These are phyloP conservation scores for Fusarium musae DNA, from an alignment of 2,329 filamentous ascomycete genomes.

Conservation along the genomic window DNA sequence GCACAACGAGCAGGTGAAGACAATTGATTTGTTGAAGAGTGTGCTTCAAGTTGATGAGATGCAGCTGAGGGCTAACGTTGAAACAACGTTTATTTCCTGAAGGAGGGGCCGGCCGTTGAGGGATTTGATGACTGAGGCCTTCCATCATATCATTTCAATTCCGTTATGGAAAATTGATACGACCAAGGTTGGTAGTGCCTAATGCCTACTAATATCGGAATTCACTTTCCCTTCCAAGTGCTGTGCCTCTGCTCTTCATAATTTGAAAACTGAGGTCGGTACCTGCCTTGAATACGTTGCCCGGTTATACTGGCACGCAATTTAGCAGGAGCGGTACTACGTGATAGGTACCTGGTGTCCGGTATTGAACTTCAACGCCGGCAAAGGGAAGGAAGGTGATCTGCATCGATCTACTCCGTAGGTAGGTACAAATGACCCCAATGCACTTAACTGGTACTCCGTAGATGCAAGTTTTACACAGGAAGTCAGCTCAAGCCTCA, in stretches of 20 bases:
- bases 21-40: constrained; percentile 33
- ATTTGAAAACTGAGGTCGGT: too few species aligned
- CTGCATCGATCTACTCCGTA: not conserved
- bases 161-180: not conserved
- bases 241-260: not conserved
- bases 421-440: not conserved
- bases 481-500: not conserved
- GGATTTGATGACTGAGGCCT: constrained; percentile 19
- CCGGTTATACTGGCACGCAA: not conserved
- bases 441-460: not conserved
- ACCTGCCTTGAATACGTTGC: not conserved
- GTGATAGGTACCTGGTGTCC: not conserved
- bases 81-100: constrained; percentile 25
- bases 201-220: not conserved
- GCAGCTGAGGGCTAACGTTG: constrained; percentile 24
- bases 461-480: not conserved
- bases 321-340: not conserved
- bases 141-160: not conserved
- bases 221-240: not conserved
- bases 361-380: not conserved
- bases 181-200: not conserved
- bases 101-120: not conserved
- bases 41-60: constrained; percentile 27
- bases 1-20: constrained; percentile 16
- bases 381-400: not conserved